These are phyloP conservation scores for Populus tremula DNA, from an alignment of 345 rosid species.

Conservation along the genomic window DNA sequence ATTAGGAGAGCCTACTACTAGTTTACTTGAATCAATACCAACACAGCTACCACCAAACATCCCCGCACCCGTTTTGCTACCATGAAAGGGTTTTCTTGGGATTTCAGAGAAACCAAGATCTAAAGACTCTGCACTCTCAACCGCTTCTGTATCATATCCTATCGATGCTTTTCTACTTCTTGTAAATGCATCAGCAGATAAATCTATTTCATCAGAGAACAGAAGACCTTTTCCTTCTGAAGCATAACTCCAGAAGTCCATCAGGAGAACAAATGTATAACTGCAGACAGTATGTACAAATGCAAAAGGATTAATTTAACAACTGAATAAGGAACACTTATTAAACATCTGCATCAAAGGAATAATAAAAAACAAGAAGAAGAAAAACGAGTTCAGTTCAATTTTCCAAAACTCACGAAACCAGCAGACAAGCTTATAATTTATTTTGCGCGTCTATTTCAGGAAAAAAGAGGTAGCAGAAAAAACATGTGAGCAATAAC, in stretches of 20 bases:
- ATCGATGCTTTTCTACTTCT: constrained; percentile 31
- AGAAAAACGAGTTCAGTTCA: neutral
- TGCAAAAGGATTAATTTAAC: neutral
- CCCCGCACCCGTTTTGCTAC: constrained; percentile 13
- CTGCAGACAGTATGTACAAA: constrained; percentile 2
- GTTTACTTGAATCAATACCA: constrained; percentile 30
- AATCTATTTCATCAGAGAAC: constrained; percentile 40
- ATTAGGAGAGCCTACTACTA: constrained; percentile 21
- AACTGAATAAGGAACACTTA: neutral
- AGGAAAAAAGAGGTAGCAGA: neutral
- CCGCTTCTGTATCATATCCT: constrained; percentile 37
- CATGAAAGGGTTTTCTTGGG: constrained; percentile 31
- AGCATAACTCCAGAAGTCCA: constrained; percentile 56
- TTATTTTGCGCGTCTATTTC: neutral
- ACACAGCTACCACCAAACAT: constrained; percentile 19
- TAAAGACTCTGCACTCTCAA: constrained; percentile 34
- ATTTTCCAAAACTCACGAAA: neutral
- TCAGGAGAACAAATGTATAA: constrained; percentile 14
- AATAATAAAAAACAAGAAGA: neutral
- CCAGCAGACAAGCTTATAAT: neutral
- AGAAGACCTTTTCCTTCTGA: constrained; percentile 39
- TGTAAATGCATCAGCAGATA: constrained; percentile 36
- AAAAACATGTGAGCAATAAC: neutral
- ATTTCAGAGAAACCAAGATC: constrained; percentile 36
- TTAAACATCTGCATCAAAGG: neutral